Base-by-base conservation (phyloP, 805 yeast species). In the Wickerhamiella azymoides region DNA sequence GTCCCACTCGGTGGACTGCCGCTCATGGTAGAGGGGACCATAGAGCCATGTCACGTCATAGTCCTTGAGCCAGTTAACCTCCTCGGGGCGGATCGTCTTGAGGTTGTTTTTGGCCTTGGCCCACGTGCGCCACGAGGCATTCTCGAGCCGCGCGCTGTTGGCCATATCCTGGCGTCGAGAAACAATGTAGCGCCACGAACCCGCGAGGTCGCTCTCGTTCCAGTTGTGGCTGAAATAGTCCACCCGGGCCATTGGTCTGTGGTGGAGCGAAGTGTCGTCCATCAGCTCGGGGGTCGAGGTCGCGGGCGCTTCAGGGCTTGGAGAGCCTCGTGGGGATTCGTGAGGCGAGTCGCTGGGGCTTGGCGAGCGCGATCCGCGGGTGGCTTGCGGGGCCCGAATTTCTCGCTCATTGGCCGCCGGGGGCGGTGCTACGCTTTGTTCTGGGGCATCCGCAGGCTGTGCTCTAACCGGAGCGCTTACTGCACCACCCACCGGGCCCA, bases 31-130 rank as follows among this genome's bases (percentile, higher is more conserved):
- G 19, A 77, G 67, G 0, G 99, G 99, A 1, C 99, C 99, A 64
- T 89, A 92, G 11, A 92, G 72, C 98, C 98, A 92, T 1, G 96
- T 86, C 10, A 92, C 96, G 62, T 92, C 99, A 48, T 81, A 80
- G 57, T 92, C 99, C 64, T 93, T 92, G 38, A 85, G 77, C 99
- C 99, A 92, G 62, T 92, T 89, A 40, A 92, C 83, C 32, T 76
- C 73, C 57, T 85, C 93, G 1, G 99, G 98, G 16, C 88, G 77
- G 6, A 89, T 84, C 0, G 98, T 92, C 25, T 66, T 60, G 39
- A 79, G 63, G 24, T 76, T 69, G 52, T 74, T 72, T 53, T 80
- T 73, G 43, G 83, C 71, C 63, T 88, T 86, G 11, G 89, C 81
- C 96, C 96, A 89, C 16, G 94, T 85, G 58, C 97, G 73, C 96